phyloP scores from a whole-genome alignment of 2,329 filamentous ascomycete species.

The Podosphaera leucotricha region DNA sequence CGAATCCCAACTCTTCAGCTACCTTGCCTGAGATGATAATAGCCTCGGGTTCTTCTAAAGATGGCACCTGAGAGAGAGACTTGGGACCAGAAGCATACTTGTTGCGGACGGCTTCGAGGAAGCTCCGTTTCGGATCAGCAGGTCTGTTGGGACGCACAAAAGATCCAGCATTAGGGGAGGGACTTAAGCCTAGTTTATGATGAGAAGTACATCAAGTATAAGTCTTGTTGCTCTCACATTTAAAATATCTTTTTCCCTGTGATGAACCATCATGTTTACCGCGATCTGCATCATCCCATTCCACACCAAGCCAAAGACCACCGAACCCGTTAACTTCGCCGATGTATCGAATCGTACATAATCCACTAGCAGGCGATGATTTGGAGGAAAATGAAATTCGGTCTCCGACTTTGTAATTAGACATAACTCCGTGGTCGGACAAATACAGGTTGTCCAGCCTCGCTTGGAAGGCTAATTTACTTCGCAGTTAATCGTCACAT shows the following conservation, averaged over 20 bases:
- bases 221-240: slow-evolving; percentile 31
- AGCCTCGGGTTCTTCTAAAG: slow-evolving; percentile 20
- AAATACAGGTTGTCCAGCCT: not conserved
- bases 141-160: slow-evolving; percentile 63
- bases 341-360: slow-evolving; percentile 69
- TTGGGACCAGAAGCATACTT: slow-evolving; percentile 51
- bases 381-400: slow-evolving; percentile 55
- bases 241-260: slow-evolving; percentile 58
- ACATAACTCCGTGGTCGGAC: not conserved
- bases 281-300: slow-evolving; percentile 75
- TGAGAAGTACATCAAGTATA: slow-evolving; percentile 1
- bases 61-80: slow-evolving; percentile 11
- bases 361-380: slow-evolving; percentile 17
- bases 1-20: slow-evolving; percentile 84
- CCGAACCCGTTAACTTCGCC: slow-evolving; percentile 50
- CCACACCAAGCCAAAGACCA: slow-evolving; percentile 63
- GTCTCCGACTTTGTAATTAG: slow-evolving; percentile 31
- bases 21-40: slow-evolving; percentile 58
- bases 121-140: slow-evolving; percentile 42
- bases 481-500: no score
- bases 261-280: slow-evolving; percentile 83
- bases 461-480: not conserved
- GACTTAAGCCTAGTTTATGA: slow-evolving; percentile 26
- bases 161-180: slow-evolving; percentile 49
- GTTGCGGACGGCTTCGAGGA: slow-evolving; percentile 53